These are phyloP conservation scores for Schrenkiella parvula DNA, from an alignment of 345 rosid genomes.

Conservation along the genomic window DNA sequence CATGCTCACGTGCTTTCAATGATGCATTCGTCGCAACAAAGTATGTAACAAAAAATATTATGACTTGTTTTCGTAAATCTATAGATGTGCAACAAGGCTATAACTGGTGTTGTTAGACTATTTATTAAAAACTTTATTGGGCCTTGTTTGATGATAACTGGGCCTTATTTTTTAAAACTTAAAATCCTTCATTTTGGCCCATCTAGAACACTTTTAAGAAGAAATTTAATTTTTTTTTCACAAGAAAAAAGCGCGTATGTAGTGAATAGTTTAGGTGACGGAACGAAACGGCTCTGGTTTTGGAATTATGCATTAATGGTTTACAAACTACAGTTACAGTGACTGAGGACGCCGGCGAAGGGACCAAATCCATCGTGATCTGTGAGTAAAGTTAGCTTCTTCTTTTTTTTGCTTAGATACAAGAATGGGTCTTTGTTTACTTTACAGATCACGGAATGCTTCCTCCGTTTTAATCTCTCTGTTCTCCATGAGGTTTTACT, in stretches of 20 bases:
- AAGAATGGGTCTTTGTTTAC: not conserved
- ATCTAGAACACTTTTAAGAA: too few species aligned
- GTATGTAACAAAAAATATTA: too few species aligned
- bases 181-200: not conserved
- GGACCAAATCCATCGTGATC: not conserved
- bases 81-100: not conserved
- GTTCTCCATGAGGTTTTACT: not conserved
- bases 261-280: not conserved
- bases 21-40: not conserved
- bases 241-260: conserved; percentile 8
- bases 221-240: not conserved
- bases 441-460: not conserved
- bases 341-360: not conserved
- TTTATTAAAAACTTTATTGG: not conserved
- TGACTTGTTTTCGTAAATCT: not conserved
- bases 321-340: not conserved
- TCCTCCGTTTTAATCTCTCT: not conserved
- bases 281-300: not conserved
- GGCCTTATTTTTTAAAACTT: not conserved
- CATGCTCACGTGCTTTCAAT: not conserved
- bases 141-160: not conserved
- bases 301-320: not conserved
- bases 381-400: not conserved
- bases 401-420: not conserved
- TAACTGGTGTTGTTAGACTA: not conserved